Conservation (phyloP, 306 rosid species). For the Vigna reflexopilosa region DNA sequence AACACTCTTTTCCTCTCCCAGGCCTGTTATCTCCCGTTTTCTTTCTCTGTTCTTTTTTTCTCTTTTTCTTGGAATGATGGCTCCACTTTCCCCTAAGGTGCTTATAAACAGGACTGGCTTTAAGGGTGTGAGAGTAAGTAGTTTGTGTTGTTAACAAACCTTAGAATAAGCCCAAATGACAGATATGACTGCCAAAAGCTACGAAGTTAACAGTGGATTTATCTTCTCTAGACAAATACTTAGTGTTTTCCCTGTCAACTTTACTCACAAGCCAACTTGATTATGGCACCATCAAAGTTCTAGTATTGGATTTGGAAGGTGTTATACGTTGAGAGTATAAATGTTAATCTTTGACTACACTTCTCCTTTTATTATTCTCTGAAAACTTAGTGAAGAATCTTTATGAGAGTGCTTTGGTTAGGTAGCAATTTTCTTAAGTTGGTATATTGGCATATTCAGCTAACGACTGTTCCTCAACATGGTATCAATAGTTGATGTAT, state of each 20-base stretch:
- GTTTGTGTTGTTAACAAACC: conserved; percentile 56
- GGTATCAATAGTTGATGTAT: conserved; percentile 36
- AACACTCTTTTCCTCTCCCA: conserved; percentile 40
- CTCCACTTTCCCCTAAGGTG: conserved; percentile 64
- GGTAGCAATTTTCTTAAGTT: conserved; percentile 72
- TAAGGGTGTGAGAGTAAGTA: conserved; percentile 51
- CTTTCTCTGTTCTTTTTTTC: conserved; percentile 30
- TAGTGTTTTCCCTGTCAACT: conserved; percentile 49
- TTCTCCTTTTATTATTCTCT: conserved; percentile 31
- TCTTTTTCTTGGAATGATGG: conserved; percentile 61
- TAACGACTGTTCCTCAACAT: conserved; percentile 56
- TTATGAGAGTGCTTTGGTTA: conserved; percentile 57
- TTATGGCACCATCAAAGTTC: conserved; percentile 35
- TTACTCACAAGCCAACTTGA: conserved; percentile 63
- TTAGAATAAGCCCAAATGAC: conserved; percentile 50
- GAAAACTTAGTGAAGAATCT: conserved; percentile 49
- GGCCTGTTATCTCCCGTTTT: conserved; percentile 25
- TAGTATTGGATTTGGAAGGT: conserved; percentile 40
- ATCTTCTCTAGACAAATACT: conserved; percentile 47
- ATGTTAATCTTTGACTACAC: conserved; percentile 37
- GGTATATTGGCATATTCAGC: conserved; percentile 71
- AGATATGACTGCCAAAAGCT: conserved; percentile 39
- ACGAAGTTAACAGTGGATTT: conserved; percentile 33
- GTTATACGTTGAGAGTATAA: conserved; percentile 38
- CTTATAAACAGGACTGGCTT: conserved; percentile 69